A percentile compares a stretch with the other conserved stretches of the same genome.
These are phyloP conservation scores for Leccinum pallidistipes DNA, from an alignment of 1,284 basidiomycete genomes.

Conservation along the genomic window DNA sequence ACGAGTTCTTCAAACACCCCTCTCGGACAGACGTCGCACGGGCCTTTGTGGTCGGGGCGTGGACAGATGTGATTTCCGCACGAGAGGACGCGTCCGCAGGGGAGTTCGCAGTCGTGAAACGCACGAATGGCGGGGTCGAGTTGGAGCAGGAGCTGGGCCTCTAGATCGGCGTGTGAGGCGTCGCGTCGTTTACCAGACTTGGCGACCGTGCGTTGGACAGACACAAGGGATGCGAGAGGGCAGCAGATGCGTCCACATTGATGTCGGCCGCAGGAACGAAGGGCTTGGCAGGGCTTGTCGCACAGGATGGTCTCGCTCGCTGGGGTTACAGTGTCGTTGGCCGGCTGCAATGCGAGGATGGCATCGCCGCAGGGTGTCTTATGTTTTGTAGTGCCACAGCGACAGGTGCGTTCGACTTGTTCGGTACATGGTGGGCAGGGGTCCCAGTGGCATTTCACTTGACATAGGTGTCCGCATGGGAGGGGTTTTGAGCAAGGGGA, in stretches of 20 bases:
- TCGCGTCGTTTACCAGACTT: slow-evolving; percentile 50
- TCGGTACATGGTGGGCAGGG: slow-evolving; percentile 76
- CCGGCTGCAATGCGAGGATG: slow-evolving; percentile 9
- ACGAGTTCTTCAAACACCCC: slow-evolving; percentile 89
- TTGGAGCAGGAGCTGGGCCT: slow-evolving; percentile 30
- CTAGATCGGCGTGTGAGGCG: slow-evolving; percentile 22
- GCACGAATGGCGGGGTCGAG: slow-evolving; percentile 57
- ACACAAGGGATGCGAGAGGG: slow-evolving; percentile 76
- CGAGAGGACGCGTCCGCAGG: slow-evolving; percentile 68
- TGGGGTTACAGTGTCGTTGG: slow-evolving; percentile 4
- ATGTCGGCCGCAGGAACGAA: slow-evolving; percentile 80
- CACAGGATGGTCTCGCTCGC: slow-evolving; percentile 65
- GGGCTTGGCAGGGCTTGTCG: slow-evolving; percentile 70
- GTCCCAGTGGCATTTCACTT: slow-evolving; percentile 55
- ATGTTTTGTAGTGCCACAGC: slow-evolving; percentile 71
- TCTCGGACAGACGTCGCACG: slow-evolving; percentile 78
- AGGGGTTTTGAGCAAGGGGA: slow-evolving; percentile 68
- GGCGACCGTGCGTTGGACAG: slow-evolving; percentile 54
- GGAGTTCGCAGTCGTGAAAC: slow-evolving; percentile 77
- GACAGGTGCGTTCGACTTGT: slow-evolving; percentile 69
- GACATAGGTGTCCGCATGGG: slow-evolving; percentile 70
- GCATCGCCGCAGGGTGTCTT: slow-evolving; percentile 46
- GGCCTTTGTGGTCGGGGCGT: slow-evolving; percentile 76
- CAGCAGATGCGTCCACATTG: slow-evolving; percentile 84
- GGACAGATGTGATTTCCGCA: slow-evolving; percentile 82